Evolutionary conservation across 129 eudicot species (phyloP).

Genomic region (Glebionis coronaria): DNA sequence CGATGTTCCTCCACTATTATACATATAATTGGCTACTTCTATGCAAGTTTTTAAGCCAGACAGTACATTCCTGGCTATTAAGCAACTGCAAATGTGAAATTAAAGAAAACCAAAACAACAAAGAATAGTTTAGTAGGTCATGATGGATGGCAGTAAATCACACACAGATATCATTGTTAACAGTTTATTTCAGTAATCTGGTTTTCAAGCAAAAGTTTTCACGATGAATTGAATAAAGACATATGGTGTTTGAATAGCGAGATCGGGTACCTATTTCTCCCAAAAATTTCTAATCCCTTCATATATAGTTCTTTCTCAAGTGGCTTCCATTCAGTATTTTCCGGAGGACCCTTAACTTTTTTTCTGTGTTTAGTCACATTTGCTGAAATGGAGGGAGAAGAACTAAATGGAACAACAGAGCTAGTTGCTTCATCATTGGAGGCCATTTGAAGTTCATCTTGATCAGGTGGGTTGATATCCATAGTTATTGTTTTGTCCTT

Average conservation of each 20-base stretch:
- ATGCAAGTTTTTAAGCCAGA: constrained; percentile 87
- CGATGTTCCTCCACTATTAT: constrained; percentile 51
- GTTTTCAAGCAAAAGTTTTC: neutral
- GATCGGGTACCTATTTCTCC: constrained; percentile 75
- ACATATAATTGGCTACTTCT: constrained; percentile 78
- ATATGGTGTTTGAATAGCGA: constrained; percentile 11
- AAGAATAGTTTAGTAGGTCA: constrained; percentile 11
- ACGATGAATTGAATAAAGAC: neutral
- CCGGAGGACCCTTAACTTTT: constrained; percentile 19
- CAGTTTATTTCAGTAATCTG: constrained; percentile 11
- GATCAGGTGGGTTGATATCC: constrained; percentile 23
- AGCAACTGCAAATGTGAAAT: constrained; percentile 62
- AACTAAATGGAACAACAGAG: constrained; percentile 16
- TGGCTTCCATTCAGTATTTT: constrained; percentile 61
- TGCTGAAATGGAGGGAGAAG: neutral
- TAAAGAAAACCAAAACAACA: constrained; percentile 21
- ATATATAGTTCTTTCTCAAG: constrained; percentile 80
- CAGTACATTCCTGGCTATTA: constrained; percentile 84
- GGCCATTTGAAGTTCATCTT: constrained; percentile 19
- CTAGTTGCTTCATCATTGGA: constrained; percentile 26
- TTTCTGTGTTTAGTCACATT: neutral
- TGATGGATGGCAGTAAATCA: neutral
- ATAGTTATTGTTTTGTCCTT: constrained; percentile 22
- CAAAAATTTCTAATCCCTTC: constrained; percentile 93
- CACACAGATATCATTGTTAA: constrained; percentile 16